Evolutionary conservation across 2,329 filamentous ascomycete genomes (phyloP).

Genomic region (Thermomyces lanuginosus): DNA sequence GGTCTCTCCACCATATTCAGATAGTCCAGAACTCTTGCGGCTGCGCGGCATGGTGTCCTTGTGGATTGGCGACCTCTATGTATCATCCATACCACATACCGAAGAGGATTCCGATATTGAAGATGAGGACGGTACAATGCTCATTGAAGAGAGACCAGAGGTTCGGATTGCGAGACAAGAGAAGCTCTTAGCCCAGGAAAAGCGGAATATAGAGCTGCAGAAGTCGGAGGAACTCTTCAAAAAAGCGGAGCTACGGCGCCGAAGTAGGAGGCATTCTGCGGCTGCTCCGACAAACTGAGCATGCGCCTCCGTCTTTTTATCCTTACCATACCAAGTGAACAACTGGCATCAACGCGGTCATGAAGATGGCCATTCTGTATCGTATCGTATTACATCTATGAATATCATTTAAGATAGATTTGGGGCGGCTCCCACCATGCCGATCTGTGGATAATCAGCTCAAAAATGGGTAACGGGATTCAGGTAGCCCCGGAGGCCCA

Average conservation of each 20-base stretch:
- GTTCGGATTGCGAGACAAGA: slow-evolving; percentile 18
- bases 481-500: too few relatives aligned
- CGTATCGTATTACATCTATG: too few relatives aligned
- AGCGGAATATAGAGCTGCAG: slow-evolving; percentile 14
- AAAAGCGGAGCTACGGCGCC: slow-evolving; percentile 17
- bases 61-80: slow-evolving; percentile 53
- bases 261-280: slow-evolving; percentile 15
- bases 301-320: too few relatives aligned
- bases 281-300: too few relatives aligned
- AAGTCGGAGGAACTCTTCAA: slow-evolving; percentile 20
- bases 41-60: slow-evolving; percentile 58
- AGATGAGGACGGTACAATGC: slow-evolving; percentile 8
- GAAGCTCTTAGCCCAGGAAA: slow-evolving; percentile 19
- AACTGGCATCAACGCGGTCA: too few relatives aligned
- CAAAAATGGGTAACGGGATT: too few relatives aligned
- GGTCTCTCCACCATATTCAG: slow-evolving; percentile 52
- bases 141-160: slow-evolving; percentile 10
- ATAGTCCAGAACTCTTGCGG: slow-evolving; percentile 48
- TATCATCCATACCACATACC: slow-evolving; percentile 17
- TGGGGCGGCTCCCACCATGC: too few relatives aligned
- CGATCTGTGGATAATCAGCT: too few relatives aligned
- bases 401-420: too few relatives aligned
- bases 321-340: too few relatives aligned
- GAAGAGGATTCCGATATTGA: slow-evolving; percentile 7
- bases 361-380: too few relatives aligned